phyloP scores from a whole-genome alignment of 495 filamentous ascomycete species.

The Penicillium fimorum region DNA sequence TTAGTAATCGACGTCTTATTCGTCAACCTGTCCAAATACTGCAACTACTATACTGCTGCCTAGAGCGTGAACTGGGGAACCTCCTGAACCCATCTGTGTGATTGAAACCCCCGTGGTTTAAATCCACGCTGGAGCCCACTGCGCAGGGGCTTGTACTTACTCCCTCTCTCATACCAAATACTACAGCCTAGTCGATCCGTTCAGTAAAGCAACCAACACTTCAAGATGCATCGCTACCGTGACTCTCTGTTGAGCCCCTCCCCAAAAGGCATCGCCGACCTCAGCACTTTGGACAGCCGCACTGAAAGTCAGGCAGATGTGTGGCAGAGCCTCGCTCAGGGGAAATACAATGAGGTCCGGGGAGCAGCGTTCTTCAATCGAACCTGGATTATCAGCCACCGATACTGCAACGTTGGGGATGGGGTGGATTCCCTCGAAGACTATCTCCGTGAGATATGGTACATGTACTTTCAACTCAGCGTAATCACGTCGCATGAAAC shows the following conservation, averaged over 20 bases:
- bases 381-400: slow-evolving; percentile 13
- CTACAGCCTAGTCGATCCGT: background rate
- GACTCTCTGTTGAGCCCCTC: slow-evolving; percentile 14
- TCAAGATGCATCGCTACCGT: slow-evolving; percentile 17
- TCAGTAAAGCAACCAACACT: background rate
- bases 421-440: slow-evolving; percentile 19
- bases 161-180: background rate
- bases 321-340: slow-evolving; percentile 9
- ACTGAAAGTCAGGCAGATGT: slow-evolving; percentile 1
- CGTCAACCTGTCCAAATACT: background rate
- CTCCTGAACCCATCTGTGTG: too few species aligned
- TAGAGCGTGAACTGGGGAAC: background rate
- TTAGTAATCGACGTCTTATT: too few species aligned
- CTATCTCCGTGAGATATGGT: slow-evolving; percentile 19
- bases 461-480: slow-evolving; percentile 18
- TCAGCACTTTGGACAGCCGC: background rate
- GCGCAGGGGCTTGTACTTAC: background rate
- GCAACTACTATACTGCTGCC: background rate
- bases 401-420: slow-evolving; percentile 22
- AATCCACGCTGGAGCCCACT: background rate
- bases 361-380: slow-evolving; percentile 13
- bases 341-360: slow-evolving; percentile 13
- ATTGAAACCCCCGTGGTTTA: background rate
- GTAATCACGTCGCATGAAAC: slow-evolving; percentile 11
- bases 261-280: slow-evolving; percentile 2